phyloP scores from a whole-genome alignment of 2,329 filamentous ascomycete species.

The Bipolaris sorokiniana region DNA sequence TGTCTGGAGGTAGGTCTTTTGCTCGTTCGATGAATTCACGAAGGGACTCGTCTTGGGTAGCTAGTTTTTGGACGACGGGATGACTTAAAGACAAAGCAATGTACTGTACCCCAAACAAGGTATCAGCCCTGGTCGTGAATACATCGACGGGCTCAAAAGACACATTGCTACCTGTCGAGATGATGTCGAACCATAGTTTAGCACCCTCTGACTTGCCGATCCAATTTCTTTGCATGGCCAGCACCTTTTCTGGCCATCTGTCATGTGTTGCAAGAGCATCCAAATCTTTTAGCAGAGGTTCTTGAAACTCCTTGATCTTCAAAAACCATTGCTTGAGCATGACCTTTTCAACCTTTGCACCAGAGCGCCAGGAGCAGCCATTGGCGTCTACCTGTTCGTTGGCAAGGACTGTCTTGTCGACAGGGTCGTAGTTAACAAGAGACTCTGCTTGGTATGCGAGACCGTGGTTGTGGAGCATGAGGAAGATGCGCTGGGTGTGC shows the following conservation, averaged over 20 bases:
- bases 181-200: constrained; percentile 71
- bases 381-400: constrained; percentile 93
- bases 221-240: constrained; percentile 88
- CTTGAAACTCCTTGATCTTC: constrained; percentile 78
- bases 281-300: constrained; percentile 73
- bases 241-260: constrained; percentile 81
- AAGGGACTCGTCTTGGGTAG: constrained; percentile 65
- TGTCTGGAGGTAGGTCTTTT: constrained; percentile 60
- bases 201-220: constrained; percentile 79
- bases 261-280: constrained; percentile 66
- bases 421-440: constrained; percentile 86
- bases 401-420: constrained; percentile 86
- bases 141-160: constrained; percentile 66
- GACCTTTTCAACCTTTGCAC: constrained; percentile 80
- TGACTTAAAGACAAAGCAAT: constrained; percentile 78
- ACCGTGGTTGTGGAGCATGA: constrained; percentile 74
- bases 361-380: constrained; percentile 85
- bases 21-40: constrained; percentile 69
- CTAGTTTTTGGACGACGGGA: constrained; percentile 68
- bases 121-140: constrained; percentile 85
- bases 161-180: constrained; percentile 47
- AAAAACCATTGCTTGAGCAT: constrained; percentile 90
- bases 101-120: constrained; percentile 86
- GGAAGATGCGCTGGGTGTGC: constrained; percentile 85
- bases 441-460: constrained; percentile 84